These are phyloP conservation scores for Mycena galericulata DNA, from an alignment of 768 basidiomycete species.

Conservation along the genomic window DNA sequence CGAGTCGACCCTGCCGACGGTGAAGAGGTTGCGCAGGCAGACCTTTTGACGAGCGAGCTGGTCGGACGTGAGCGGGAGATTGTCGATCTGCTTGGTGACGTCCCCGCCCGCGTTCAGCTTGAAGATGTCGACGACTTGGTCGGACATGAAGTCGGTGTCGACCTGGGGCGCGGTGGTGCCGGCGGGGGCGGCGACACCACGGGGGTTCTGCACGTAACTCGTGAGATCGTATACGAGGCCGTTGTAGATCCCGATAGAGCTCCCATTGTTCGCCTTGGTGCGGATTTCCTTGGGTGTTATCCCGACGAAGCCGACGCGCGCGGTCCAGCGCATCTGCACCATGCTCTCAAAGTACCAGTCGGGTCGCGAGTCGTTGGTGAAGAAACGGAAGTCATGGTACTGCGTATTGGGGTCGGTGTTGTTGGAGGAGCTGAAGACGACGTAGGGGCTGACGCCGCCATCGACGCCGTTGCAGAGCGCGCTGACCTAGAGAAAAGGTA, in stretches of 20 bases:
- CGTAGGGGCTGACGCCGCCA: constrained; percentile 87
- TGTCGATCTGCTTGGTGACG: constrained; percentile 80
- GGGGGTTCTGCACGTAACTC: constrained; percentile 79
- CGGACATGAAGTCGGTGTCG: constrained; percentile 78
- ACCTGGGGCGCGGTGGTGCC: constrained; percentile 57
- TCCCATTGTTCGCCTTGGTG: constrained; percentile 71
- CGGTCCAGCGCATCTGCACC: constrained; percentile 92
- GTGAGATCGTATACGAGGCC: constrained; percentile 90
- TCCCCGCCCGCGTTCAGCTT: constrained; percentile 79
- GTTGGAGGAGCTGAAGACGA: constrained; percentile 83
- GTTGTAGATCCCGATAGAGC: constrained; percentile 88
- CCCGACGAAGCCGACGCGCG: constrained; percentile 90
- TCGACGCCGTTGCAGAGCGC: constrained; percentile 91
- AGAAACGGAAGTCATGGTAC: constrained; percentile 97
- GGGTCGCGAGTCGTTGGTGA: constrained; percentile 89
- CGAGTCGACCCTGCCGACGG: constrained; percentile 91
- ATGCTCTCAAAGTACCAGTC: constrained; percentile 99
- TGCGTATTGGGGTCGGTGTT: constrained; percentile 78
- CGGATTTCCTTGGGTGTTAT: constrained; percentile 81
- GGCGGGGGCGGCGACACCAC: constrained; percentile 62
- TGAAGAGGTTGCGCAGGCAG: constrained; percentile 94
- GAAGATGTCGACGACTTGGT: constrained; percentile 80
- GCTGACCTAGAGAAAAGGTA: constrained; percentile 68
- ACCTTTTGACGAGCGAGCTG: constrained; percentile 78
- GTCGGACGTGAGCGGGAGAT: constrained; percentile 59